Base-by-base conservation (phyloP, 306 rosid species). In the Casuarina equisetifolia region DNA sequence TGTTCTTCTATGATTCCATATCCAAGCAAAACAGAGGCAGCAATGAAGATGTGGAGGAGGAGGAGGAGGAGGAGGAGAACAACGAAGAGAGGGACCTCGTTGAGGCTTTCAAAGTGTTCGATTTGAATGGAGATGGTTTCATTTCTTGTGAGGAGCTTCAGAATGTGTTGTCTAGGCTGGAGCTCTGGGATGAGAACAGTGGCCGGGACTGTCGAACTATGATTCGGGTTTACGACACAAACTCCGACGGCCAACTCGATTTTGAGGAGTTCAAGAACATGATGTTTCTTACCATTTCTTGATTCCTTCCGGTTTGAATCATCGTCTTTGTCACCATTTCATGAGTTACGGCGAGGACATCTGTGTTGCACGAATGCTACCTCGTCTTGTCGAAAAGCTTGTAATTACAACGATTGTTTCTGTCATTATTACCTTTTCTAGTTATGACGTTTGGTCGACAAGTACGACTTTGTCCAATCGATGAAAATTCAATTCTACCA, bases 221-320 rank as follows among this genome's bases (percentile, higher is more conserved):
- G 98, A 94, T 91, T 59, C 64, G 50, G 0, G 88, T 79, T 10
- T 91, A 83, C 36, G 98, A 94, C 78, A 69, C 94, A 39, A 84
- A 94, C 69, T 84, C 79, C 51, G 98, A 90, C 52, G 97, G 98
- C 0, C 81, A 32, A 20, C 96, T 94, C 82, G 97, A 94, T 88
- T 91, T 91, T 57, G 80, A 94, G 69, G 98, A 94, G 72, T 94
- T 94, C 76, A 91, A 89, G 88, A 88, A 74, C 78, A 94, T 94
- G 97, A 94, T 94, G 93, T 50, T 84, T 54, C 86, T 69, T 75
- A 59, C 93, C 45, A 81, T 9, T 68, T 70, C 87, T n/a, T 89
- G 69, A 83, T 51, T 70, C 11, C 6, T 9, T 6, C 1, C 2
- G 9, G 66, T 5, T 2, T 20, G 3, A 6, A 38, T 32, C 52